Base-by-base conservation (phyloP, 2,329 filamentous ascomycete genomes). In the Fusarium sp. region DNA sequence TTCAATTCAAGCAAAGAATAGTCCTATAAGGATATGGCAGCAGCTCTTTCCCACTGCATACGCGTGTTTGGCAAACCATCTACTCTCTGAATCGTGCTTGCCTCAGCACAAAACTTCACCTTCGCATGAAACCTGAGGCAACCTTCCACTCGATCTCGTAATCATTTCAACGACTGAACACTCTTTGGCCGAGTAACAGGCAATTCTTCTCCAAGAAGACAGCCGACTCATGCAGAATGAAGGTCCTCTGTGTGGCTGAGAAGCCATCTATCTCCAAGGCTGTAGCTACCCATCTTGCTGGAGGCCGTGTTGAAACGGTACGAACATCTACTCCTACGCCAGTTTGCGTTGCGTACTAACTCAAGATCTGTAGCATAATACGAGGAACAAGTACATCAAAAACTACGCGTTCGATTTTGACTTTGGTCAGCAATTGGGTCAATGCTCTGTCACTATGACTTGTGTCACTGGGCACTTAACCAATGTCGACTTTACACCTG, bases 181-280 rank as follows among this genome's bases (percentile, higher is more conserved):
- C 9, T 14, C 34, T 41, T 30, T 51, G 18, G 41, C 18, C 25
- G 18, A 61, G 51, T 52, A 53, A 34, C 42, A 32, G 20, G 40
- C 40, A 30, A 42, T 10, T 29, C n/a, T 4, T 42, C 32, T 16
- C 24, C 47, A 11, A 18, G 41, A 29, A 29, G 22, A 10, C 30
- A 45, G 20, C 48, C 27, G 49, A 24, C 46, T 29, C 32, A 44
- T 41, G 20, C 53, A 54, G 32, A n/a, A 88, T 88, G 81, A 86
- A 79, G 74, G 82, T 88, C 41, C 78, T 88, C 14, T 88, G 86
- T 70, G 86, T 88, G 74, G 86, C 86, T 44, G 86, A 88, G 73
- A 88, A 99, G 86, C 94, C 94, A 37, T 97, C 95, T 44, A 98
- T 99, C 69, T 94, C 96, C 61, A 98, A 96, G 81, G 94, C 95